These are phyloP conservation scores for Schizosaccharomyces lindneri DNA, from an alignment of 805 yeast species.

Conservation along the genomic window DNA sequence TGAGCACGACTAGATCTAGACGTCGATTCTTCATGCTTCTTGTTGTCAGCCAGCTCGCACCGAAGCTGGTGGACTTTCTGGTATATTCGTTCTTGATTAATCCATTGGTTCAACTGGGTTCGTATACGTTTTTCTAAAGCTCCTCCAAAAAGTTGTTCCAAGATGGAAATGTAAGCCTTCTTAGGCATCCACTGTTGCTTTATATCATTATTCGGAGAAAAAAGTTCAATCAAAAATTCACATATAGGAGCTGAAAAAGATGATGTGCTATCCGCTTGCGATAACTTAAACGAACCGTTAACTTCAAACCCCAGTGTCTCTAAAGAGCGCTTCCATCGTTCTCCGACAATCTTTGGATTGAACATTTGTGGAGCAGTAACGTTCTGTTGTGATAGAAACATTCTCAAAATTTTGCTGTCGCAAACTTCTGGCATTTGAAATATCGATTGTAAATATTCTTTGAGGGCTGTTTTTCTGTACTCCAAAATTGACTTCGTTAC, in stretches of 20 bases:
- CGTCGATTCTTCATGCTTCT: background rate
- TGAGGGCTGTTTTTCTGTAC: constrained; percentile 34
- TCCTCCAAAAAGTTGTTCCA: constrained; percentile 1
- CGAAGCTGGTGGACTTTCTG: background rate
- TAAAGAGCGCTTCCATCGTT: background rate
- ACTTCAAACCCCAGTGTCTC: background rate
- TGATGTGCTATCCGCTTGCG: background rate
- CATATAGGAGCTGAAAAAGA: background rate
- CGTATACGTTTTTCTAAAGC: background rate
- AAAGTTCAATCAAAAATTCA: background rate
- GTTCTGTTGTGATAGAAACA: constrained; percentile 30
- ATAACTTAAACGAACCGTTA: background rate
- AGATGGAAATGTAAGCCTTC: background rate
- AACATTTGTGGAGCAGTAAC: background rate
- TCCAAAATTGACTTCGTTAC: constrained; percentile 45
- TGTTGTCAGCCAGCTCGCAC: background rate
- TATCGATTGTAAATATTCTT: constrained; percentile 33
- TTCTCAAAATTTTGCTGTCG: constrained; percentile 42
- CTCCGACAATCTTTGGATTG: background rate
- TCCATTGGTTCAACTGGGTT: background rate
- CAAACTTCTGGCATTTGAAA: constrained; percentile 46
- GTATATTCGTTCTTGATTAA: background rate
- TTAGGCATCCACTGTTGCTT: background rate
- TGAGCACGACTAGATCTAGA: background rate
- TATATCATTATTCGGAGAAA: background rate